Evolutionary conservation across 495 filamentous ascomycete species (phyloP).

Genomic region (Penicillium cinerascens): DNA sequence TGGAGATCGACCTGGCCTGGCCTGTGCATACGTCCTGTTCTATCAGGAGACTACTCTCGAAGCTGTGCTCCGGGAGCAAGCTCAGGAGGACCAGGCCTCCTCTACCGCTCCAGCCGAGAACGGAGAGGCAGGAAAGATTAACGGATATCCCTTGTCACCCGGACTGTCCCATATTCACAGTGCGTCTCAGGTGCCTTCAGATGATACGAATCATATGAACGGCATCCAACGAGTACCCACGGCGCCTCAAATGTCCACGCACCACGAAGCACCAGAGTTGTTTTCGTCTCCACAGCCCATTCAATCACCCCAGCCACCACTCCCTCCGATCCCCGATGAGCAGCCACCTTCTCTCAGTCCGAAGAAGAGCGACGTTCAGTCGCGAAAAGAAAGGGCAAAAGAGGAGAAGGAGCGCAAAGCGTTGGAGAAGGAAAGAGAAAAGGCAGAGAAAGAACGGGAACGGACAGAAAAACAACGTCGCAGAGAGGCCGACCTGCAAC

Average conservation of each 20-base stretch:
- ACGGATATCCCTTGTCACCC: constrained; percentile 32
- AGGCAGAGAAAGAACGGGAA: constrained; percentile 56
- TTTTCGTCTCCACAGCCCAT: constrained; percentile 11
- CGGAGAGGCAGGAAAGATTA: constrained; percentile 51
- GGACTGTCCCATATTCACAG: constrained; percentile 40
- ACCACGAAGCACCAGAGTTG: constrained; percentile 30
- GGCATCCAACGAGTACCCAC: constrained; percentile 59
- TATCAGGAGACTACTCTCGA: constrained; percentile 96
- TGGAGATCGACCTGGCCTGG: constrained; percentile 83
- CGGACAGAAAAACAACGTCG: constrained; percentile 62
- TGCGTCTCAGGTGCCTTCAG: constrained; percentile 36
- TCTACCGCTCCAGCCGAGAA: constrained; percentile 40
- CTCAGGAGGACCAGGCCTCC: constrained; percentile 69
- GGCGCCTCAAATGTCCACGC: constrained; percentile 48
- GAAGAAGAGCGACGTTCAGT: constrained; percentile 45
- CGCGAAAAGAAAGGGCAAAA: constrained; percentile 45
- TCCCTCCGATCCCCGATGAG: constrained; percentile 40
- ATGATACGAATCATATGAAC: constrained; percentile 49
- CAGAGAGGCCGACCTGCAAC: constrained; percentile 56
- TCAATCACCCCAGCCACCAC: constrained; percentile 23
- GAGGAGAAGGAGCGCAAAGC: constrained; percentile 65
- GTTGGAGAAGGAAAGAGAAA: constrained; percentile 65
- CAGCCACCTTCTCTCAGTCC: constrained; percentile 27
- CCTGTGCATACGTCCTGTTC: constrained; percentile 95
- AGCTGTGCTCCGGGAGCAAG: constrained; percentile 78